Evolutionary conservation across 2,329 filamentous ascomycete species (phyloP).

Genomic region (Aspergillus sp.): DNA sequence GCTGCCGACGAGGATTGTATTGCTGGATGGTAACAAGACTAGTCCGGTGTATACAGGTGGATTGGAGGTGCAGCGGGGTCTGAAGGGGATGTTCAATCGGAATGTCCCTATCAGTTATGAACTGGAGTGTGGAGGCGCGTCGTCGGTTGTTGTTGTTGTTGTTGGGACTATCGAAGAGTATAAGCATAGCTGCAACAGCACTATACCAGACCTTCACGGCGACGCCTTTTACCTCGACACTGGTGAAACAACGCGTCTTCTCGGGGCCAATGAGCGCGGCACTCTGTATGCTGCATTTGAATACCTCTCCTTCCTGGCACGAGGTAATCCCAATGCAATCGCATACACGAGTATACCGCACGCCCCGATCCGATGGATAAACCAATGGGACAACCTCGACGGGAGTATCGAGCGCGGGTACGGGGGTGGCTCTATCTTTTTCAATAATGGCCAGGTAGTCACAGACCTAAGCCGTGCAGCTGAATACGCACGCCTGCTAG

Average conservation of each 20-base stretch:
- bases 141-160: no score
- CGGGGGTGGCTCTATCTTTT: conserved; percentile 61
- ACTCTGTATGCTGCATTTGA: conserved; percentile 62
- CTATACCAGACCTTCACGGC: not conserved
- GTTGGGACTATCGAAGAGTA: no score
- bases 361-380: conserved; percentile 59
- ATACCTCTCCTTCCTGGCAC: conserved; percentile 58
- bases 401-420: conserved; percentile 61
- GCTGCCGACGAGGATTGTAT: not conserved
- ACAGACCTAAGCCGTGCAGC: conserved; percentile 52
- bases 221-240: conserved; percentile 20
- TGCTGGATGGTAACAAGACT: not conserved
- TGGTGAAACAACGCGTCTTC: conserved; percentile 45
- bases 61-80: not conserved
- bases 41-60: not conserved
- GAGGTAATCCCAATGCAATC: conserved; percentile 46
- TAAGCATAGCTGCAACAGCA: not conserved
- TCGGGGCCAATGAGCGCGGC: conserved; percentile 59
- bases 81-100: not conserved
- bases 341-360: conserved; percentile 48
- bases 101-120: not conserved
- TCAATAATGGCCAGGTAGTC: conserved; percentile 48
- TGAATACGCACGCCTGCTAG: conserved; percentile 58
- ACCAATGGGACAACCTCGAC: conserved; percentile 66
- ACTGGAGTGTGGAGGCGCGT: no score